These are phyloP conservation scores for Aspergillus fijiensis DNA, from an alignment of 2,329 filamentous ascomycete species.

Conservation along the genomic window DNA sequence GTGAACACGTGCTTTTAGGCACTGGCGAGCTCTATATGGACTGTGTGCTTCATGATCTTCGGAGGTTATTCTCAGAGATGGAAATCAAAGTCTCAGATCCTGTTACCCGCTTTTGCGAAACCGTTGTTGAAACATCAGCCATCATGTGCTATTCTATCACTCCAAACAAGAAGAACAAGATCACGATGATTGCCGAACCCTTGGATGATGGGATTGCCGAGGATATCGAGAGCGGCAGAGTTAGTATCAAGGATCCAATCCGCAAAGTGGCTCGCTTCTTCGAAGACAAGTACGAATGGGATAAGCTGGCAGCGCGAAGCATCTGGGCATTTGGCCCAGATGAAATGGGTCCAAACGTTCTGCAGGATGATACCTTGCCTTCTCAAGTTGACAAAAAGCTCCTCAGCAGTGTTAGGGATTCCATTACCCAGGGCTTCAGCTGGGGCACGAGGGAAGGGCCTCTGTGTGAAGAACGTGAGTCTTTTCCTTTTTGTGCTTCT, in stretches of 20 bases:
- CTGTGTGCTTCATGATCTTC: constrained; percentile 92
- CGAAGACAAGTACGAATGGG: constrained; percentile 95
- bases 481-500: not conserved
- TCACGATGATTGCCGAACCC: constrained; percentile 97
- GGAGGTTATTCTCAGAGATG: constrained; percentile 95
- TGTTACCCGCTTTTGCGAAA: constrained; percentile 96
- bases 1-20: constrained; percentile 90
- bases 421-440: constrained; percentile 91
- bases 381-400: constrained; percentile 93
- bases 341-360: constrained; percentile 88
- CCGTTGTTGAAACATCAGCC: constrained; percentile 92
- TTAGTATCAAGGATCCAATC: constrained; percentile 89
- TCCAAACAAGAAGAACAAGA: constrained; percentile 98
- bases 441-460: constrained; percentile 96
- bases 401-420: constrained; percentile 82
- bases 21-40: constrained; percentile 99
- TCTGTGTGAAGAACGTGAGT: constrained; percentile 93
- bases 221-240: constrained; percentile 87
- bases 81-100: constrained; percentile 98
- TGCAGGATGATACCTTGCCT: constrained; percentile 94
- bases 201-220: constrained; percentile 91
- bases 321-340: constrained; percentile 99
- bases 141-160: constrained; percentile 98
- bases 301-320: constrained; percentile 86
- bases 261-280: constrained; percentile 95